phyloP scores from a whole-genome alignment of 768 basidiomycete genomes.

The Dacryopinax spathularia region DNA sequence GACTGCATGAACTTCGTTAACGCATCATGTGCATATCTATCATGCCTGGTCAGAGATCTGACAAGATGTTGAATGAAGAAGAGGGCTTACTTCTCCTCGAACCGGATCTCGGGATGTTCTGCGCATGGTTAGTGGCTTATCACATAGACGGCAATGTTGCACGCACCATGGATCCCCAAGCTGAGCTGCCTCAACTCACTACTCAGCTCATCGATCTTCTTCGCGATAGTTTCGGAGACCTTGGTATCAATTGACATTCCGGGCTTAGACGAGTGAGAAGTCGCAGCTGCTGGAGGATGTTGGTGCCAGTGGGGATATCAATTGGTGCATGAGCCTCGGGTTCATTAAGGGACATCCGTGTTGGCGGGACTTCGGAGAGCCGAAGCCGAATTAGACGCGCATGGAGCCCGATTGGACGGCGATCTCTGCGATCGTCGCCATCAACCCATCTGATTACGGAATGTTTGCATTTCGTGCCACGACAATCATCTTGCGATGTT shows the following conservation, averaged over 20 bases:
- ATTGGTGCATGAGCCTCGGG: too few relatives aligned
- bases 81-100: constrained; percentile 42
- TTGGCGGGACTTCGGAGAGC: too few relatives aligned
- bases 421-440: too few relatives aligned
- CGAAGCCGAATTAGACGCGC: too few relatives aligned
- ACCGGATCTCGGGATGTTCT: constrained; percentile 60
- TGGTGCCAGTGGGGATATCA: too few relatives aligned
- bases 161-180: constrained; percentile 55
- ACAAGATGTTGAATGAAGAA: background rate
- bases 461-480: too few relatives aligned
- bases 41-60: background rate
- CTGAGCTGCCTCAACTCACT: constrained; percentile 45
- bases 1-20: constrained; percentile 52
- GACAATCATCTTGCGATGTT: too few relatives aligned
- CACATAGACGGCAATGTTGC: background rate
- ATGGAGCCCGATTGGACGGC: too few relatives aligned
- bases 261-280: too few relatives aligned
- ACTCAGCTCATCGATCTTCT: constrained; percentile 42
- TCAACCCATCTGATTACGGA: too few relatives aligned
- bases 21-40: constrained; percentile 57
- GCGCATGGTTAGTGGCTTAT: constrained; percentile 2
- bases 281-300: too few relatives aligned
- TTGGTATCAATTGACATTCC: background rate
- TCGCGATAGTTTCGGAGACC: constrained; percentile 36
- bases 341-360: too few relatives aligned